phyloP scores from a whole-genome alignment of 768 basidiomycete species.

The Auriscalpium orientale region DNA sequence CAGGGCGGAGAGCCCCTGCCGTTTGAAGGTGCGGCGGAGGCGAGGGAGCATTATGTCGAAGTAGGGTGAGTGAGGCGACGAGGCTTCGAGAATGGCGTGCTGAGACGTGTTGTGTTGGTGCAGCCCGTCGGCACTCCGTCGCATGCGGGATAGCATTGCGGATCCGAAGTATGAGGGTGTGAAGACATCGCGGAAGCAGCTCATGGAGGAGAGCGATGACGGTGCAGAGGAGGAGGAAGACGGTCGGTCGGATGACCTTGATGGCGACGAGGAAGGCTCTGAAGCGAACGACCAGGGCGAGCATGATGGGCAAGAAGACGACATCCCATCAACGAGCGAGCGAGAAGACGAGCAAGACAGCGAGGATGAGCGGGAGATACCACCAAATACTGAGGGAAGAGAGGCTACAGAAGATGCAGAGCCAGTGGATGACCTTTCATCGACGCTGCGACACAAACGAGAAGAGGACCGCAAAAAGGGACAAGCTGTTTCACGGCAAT shows the following conservation, averaged over 20 bases:
- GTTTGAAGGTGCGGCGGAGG: conserved; percentile 25
- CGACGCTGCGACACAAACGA: conserved; percentile 48
- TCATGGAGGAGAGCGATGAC: conserved; percentile 35
- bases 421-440: conserved; percentile 38
- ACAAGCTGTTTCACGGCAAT: conserved; percentile 72
- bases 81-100: not conserved
- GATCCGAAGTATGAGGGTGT: conserved; percentile 78
- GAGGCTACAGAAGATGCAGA: no score
- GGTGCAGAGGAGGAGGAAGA: conserved; percentile 10
- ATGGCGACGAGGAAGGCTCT: conserved; percentile 15
- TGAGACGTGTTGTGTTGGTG: not conserved
- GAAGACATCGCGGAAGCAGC: conserved; percentile 50
- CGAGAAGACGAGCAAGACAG: conserved; percentile 2
- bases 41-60: conserved; percentile 74
- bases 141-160: conserved; percentile 51
- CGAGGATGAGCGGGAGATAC: not conserved
- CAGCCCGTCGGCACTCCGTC: conserved; percentile 67
- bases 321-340: not conserved
- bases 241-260: conserved; percentile 20
- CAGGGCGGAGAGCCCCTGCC: conserved; percentile 22
- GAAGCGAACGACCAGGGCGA: conserved; percentile 20
- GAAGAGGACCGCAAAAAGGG: conserved; percentile 78
- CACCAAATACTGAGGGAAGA: no score
- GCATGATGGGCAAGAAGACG: conserved; percentile 8
- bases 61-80: conserved; percentile 54